A percentile compares a stretch with the other conserved stretches of the same genome.
Evolutionary conservation across 176 grass and related monocot genomes (phyloP).

Genomic region (Eragrostis curvula): DNA sequence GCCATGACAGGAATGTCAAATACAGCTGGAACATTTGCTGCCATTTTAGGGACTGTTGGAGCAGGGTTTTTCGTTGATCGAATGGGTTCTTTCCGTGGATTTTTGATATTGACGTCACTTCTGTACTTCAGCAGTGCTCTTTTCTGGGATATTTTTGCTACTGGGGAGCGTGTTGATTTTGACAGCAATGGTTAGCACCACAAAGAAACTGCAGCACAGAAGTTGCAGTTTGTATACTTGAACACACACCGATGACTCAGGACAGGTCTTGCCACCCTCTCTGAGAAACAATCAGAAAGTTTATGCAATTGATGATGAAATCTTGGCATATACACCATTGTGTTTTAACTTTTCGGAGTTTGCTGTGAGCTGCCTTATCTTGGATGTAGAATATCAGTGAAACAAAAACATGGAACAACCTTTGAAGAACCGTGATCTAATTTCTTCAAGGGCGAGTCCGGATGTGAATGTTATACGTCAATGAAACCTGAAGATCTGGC

Average conservation of each 20-base stretch:
- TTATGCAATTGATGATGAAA: not conserved
- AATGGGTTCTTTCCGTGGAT: constrained; percentile 94
- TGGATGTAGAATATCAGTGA: not conserved
- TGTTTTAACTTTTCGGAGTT: constrained; percentile 3
- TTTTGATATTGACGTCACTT: constrained; percentile 81
- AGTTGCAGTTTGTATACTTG: not conserved
- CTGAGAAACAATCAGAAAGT: not conserved
- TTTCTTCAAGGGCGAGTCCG: not conserved
- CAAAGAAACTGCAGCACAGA: not conserved
- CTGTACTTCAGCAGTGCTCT: constrained; percentile 84
- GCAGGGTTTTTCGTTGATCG: constrained; percentile 94
- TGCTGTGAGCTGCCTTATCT: constrained; percentile 1
- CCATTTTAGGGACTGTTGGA: constrained; percentile 91
- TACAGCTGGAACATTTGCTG: constrained; percentile 91
- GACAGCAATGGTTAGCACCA: constrained; percentile 47
- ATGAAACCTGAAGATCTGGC: constrained; percentile 33
- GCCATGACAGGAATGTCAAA: constrained; percentile 82
- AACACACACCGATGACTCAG: constrained; percentile 36
- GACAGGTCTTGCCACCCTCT: not conserved
- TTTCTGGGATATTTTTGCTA: constrained; percentile 95
- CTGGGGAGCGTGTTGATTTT: constrained; percentile 86
- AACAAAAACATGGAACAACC: not conserved
- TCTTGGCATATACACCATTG: not conserved
- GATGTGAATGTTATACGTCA: constrained; percentile 18
- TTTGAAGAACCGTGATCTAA: not conserved